phyloP scores from a whole-genome alignment of 352 stramenopile species.

The Phytophthora pisi region DNA sequence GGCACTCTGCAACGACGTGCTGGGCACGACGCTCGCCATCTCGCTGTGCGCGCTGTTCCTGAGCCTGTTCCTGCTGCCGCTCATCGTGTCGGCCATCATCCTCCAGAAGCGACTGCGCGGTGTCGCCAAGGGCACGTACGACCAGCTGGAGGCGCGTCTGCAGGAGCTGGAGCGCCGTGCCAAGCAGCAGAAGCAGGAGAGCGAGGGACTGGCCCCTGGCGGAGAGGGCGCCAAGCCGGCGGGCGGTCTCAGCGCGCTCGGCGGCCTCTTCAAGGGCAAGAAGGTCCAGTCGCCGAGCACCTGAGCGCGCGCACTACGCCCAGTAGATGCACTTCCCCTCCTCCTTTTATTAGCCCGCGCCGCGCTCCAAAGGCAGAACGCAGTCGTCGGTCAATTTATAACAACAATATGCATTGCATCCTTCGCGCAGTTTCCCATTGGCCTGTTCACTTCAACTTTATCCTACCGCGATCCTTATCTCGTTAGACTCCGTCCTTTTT shows the following conservation, averaged over 20 bases:
- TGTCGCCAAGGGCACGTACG: slow-evolving; percentile 79
- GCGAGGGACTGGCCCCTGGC: slow-evolving; percentile 23
- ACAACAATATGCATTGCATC: not conserved
- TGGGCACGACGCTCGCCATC: slow-evolving; percentile 81
- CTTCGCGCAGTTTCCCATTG: not conserved
- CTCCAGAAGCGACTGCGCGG: slow-evolving; percentile 83
- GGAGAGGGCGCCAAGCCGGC: slow-evolving; percentile 4
- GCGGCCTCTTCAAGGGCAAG: slow-evolving; percentile 37
- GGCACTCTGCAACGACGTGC: slow-evolving; percentile 71
- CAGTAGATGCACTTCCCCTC: not conserved
- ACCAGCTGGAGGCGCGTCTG: slow-evolving; percentile 72
- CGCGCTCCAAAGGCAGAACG: not conserved
- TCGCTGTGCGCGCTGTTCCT: slow-evolving; percentile 81
- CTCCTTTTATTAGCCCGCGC: not conserved
- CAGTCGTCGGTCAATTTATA: not conserved
- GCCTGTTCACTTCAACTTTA: slow-evolving; percentile 17
- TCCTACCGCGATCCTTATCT: not conserved
- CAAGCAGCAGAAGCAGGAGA: slow-evolving; percentile 45
- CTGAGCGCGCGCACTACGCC: not conserved
- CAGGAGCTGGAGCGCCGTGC: slow-evolving; percentile 67
- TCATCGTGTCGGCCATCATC: slow-evolving; percentile 71
- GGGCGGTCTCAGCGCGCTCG: slow-evolving; percentile 27
- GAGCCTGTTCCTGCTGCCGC: slow-evolving; percentile 73
- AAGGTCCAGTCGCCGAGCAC: slow-evolving; percentile 24
- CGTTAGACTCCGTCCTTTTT: not conserved